Conservation (phyloP, 2,329 filamentous ascomycete genomes). For the Trichoderma sp. region DNA sequence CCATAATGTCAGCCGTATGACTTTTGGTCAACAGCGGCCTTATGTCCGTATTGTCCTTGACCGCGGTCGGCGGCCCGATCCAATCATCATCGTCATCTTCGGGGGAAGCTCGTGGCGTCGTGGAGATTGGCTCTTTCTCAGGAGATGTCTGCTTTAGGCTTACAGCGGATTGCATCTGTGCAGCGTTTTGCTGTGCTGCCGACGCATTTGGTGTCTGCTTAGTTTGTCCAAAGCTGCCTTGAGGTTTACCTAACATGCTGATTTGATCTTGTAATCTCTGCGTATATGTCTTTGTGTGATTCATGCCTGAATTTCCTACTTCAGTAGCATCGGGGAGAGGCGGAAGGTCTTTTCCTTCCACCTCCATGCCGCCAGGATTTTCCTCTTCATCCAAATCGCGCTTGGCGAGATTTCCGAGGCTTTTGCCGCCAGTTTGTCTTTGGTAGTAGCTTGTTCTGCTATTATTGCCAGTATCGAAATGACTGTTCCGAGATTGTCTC, state of each 20-base stretch:
- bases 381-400: slow-evolving; percentile 49
- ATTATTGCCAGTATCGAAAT: slow-evolving; percentile 69
- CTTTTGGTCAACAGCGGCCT: slow-evolving; percentile 61
- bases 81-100: slow-evolving; percentile 59
- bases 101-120: slow-evolving; percentile 62
- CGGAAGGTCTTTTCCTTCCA: slow-evolving; percentile 46
- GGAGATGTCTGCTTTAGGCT: slow-evolving; percentile 37
- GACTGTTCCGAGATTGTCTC: slow-evolving; percentile 73
- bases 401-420: slow-evolving; percentile 56
- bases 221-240: slow-evolving; percentile 49
- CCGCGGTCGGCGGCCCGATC: slow-evolving; percentile 56
- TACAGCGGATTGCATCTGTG: slow-evolving; percentile 34
- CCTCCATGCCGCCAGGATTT: slow-evolving; percentile 56
- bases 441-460: slow-evolving; percentile 73
- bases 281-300: slow-evolving; percentile 86
- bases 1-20: slow-evolving; percentile 63
- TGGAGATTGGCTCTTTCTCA: slow-evolving; percentile 38
- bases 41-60: slow-evolving; percentile 34
- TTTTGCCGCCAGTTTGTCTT: slow-evolving; percentile 72
- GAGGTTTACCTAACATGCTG: slow-evolving; percentile 66
- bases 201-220: slow-evolving; percentile 48
- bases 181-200: slow-evolving; percentile 23
- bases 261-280: slow-evolving; percentile 93
- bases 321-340: slow-evolving; percentile 42
- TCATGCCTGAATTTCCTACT: slow-evolving; percentile 44